These are phyloP conservation scores for Lachnellula arida DNA, from an alignment of 2,329 filamentous ascomycete genomes.

Conservation along the genomic window DNA sequence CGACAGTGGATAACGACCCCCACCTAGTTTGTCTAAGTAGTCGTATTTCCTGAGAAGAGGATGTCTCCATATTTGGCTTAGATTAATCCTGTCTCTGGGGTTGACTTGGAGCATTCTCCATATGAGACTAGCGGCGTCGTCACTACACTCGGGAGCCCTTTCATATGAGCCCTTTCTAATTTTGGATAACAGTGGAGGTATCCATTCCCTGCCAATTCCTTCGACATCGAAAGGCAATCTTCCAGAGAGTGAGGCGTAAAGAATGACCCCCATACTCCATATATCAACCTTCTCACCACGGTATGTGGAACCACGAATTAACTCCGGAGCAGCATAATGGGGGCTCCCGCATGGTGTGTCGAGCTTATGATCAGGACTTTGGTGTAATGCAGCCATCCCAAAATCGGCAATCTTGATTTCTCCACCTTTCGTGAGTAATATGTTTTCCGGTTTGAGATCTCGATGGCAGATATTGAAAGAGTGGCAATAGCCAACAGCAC, in stretches of 20 bases:
- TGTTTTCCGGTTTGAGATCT: constrained; percentile 96
- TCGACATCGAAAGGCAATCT: constrained; percentile 72
- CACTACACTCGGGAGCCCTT: constrained; percentile 58
- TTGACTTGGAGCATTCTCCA: constrained; percentile 72
- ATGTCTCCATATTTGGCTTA: constrained; percentile 80
- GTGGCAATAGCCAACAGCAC: constrained; percentile 88
- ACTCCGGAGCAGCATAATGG: constrained; percentile 92
- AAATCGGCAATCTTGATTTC: constrained; percentile 95
- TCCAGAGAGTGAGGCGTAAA: constrained; percentile 83
- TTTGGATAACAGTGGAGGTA: constrained; percentile 57
- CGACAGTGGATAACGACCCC: constrained; percentile 44
- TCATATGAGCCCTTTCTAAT: constrained; percentile 56
- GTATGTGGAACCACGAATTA: constrained; percentile 73
- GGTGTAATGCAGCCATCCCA: constrained; percentile 89
- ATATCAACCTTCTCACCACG: constrained; percentile 84
- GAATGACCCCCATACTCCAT: constrained; percentile 88
- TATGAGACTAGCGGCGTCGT: constrained; percentile 73
- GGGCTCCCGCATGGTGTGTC: constrained; percentile 92
- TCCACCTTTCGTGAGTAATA: constrained; percentile 70
- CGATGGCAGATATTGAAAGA: constrained; percentile 93
- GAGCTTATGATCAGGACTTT: constrained; percentile 72
- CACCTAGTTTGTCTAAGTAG: constrained; percentile 55
- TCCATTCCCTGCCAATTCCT: constrained; percentile 29
- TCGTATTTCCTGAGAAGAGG: constrained; percentile 83
- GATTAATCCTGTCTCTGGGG: constrained; percentile 72